These are phyloP conservation scores for Fusarium heterosporum DNA, from an alignment of 2,329 filamentous ascomycete species.

Conservation along the genomic window DNA sequence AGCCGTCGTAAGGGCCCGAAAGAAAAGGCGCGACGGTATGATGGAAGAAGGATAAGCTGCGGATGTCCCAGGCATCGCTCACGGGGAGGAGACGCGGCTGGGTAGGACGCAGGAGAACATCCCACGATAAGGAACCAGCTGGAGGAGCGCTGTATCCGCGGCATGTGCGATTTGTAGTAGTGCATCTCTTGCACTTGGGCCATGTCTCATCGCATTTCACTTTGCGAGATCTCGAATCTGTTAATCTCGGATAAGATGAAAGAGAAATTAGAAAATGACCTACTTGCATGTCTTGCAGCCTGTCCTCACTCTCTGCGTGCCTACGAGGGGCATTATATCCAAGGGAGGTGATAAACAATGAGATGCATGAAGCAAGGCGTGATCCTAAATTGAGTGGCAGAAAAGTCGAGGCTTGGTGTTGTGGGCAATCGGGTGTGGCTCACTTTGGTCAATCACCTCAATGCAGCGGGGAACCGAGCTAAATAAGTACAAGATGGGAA, in stretches of 20 bases:
- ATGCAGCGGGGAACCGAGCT: too few relatives aligned
- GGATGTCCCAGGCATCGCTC: slow-evolving; percentile 45
- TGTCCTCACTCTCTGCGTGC: slow-evolving; percentile 55
- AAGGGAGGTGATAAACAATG: not conserved
- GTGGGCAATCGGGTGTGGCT: too few relatives aligned
- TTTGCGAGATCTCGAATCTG: slow-evolving; percentile 59
- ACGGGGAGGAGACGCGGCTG: slow-evolving; percentile 36
- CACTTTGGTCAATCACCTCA: too few relatives aligned
- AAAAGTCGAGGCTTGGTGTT: too few relatives aligned
- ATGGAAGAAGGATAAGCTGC: slow-evolving; percentile 55
- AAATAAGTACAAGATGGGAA: too few relatives aligned
- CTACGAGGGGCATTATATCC: slow-evolving; percentile 42
- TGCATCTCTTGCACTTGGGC: slow-evolving; percentile 63
- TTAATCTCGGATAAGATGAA: not conserved
- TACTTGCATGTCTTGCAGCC: slow-evolving; percentile 68
- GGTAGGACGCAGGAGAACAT: slow-evolving; percentile 49
- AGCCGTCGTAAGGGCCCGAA: slow-evolving; percentile 52
- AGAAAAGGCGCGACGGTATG: slow-evolving; percentile 52
- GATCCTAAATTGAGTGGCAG: too few relatives aligned
- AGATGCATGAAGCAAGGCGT: not conserved
- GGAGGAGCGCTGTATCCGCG: slow-evolving; percentile 63
- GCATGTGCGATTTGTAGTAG: slow-evolving; percentile 64
- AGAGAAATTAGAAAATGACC: slow-evolving; percentile 39
- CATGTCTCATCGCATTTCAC: slow-evolving; percentile 69
- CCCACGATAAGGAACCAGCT: slow-evolving; percentile 50